Base-by-base conservation (phyloP, 1,284 basidiomycete species). In the Microbotryomycetes sp. region DNA sequence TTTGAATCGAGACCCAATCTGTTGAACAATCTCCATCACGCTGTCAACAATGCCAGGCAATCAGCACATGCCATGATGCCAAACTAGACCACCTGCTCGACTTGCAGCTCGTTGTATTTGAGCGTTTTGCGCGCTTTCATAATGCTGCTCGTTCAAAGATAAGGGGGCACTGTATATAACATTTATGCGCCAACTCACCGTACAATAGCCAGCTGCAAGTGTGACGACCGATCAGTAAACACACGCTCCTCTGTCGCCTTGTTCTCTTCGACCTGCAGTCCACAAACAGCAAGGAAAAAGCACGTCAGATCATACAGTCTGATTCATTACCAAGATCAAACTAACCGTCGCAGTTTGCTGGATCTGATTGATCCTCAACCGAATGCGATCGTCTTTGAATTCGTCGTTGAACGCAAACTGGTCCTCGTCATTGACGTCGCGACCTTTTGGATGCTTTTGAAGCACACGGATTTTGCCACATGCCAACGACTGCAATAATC, bases 331-430 rank as follows among this genome's bases (percentile, higher is more conserved):
- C 3, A 13, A 45, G 26, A 54, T 45, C 53, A 30, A 13, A 77
- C 82, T 57, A 70, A 90, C 88, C 61, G 89, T 86, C 70, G 92
- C 88, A 73, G 92, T 91, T 51, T 87, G 87, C 76, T 97, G 94
- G 65, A 98, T 96, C 55, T 92, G 90, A 73, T 94, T 97, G 78
- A 98, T 94, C 75, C 90, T 88, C 52, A 98, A 84, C 70, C 86
- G 88, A 53, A 85, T 78, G 26, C 84, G 81, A 7, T 86, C 81
- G 72, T 94, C 89, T 47, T 85, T 84, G 75, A 97, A 96, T 18
- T 82, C 83, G 51, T 83, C 52, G 75, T 97, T 97, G 78, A 88
- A 89, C 31, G 76, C 75, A 74, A 98, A 94, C 56, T 82, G 75
- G 74, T 97, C 94, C 0, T 75, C 78, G 46, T 87, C 83, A 30